Evolutionary conservation across 169 alveolate species (phyloP), one percentile per base, ranked within the genome.

Genomic region (Eimeria maxima): DNA sequence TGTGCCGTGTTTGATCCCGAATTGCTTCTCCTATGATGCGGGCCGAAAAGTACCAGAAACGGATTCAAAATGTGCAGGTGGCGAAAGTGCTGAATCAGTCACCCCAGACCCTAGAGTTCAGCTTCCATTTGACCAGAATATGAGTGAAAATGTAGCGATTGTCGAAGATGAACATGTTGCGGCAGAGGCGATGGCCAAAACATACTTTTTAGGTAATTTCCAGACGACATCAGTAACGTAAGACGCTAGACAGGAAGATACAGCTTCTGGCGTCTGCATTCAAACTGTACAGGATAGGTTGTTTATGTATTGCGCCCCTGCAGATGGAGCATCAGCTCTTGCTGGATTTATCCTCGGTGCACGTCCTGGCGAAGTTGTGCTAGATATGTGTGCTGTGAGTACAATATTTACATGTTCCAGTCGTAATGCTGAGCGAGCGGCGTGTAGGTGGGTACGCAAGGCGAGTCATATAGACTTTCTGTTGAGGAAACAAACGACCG

Each of bases 291-390:
- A 45, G 50, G 20, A 5, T 44, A n/a, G 22, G 1, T 44, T 4
- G 24, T 76, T 16, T 22, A 1, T 44, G n/a, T 50, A 10, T 57
- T 86, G 67, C 27, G 80, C 42, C 29, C 20, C 45, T 42, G 67
- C 92, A 92, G 95, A 92, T 44, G 95, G 95, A 11, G 95, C 95
- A 11, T 92, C 95, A 13, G 95, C 95, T 65, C 88, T 92, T 42
- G 95, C 95, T 7, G 95, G 92, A 27, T 92, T 44, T 55, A 47
- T 45, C 67, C 91, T 92, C 24, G 84, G 55, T 24, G 95, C 88
- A n/a, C 80, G 83, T 4, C 95, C 95, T 2, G 95, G 95, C 16
- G 95, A 92, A 13, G 74, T 81, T n/a, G 91, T 92, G 60, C 95
- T 92, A 60, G 95, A 92, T 73, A 81, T 76, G 91, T 92, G 95